A percentile compares a stretch with the other conserved stretches of the same genome.
Evolutionary conservation across 805 yeast genomes (phyloP).

Genomic region (Alloascoidea hylecoeti): DNA sequence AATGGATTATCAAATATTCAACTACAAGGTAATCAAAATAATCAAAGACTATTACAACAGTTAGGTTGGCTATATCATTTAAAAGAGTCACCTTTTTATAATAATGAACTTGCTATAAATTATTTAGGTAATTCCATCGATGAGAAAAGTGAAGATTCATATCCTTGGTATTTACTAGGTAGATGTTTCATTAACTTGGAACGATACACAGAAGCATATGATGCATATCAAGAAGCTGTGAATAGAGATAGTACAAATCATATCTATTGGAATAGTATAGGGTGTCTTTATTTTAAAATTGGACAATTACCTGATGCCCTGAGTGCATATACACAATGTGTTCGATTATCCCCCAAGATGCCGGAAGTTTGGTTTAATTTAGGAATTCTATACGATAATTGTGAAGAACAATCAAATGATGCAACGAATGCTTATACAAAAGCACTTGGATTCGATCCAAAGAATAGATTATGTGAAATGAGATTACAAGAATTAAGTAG

Average conservation of each 20-base stretch:
- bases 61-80: constrained; percentile 82
- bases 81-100: constrained; percentile 59
- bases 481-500: neutral
- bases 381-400: constrained; percentile 90
- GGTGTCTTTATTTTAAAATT: neutral
- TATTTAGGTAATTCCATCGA: constrained; percentile 72
- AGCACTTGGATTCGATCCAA: neutral
- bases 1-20: too few species aligned
- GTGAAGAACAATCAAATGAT: constrained; percentile 25
- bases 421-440: neutral
- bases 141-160: constrained; percentile 87
- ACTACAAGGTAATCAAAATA: constrained; percentile 77
- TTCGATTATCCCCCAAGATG: constrained; percentile 47
- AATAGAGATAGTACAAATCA: constrained; percentile 21
- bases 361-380: constrained; percentile 98
- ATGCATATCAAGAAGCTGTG: constrained; percentile 92
- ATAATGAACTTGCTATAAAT: constrained; percentile 88
- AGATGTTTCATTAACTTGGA: constrained; percentile 96
- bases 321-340: constrained; percentile 1
- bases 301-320: constrained; percentile 50
- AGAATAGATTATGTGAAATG: neutral
- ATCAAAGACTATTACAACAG: constrained; percentile 72
- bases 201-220: constrained; percentile 88
- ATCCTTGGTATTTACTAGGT: constrained; percentile 27
- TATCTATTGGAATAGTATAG: neutral